Evolutionary conservation across 345 rosid species (phyloP).

Genomic region (Citrus reticulata): DNA sequence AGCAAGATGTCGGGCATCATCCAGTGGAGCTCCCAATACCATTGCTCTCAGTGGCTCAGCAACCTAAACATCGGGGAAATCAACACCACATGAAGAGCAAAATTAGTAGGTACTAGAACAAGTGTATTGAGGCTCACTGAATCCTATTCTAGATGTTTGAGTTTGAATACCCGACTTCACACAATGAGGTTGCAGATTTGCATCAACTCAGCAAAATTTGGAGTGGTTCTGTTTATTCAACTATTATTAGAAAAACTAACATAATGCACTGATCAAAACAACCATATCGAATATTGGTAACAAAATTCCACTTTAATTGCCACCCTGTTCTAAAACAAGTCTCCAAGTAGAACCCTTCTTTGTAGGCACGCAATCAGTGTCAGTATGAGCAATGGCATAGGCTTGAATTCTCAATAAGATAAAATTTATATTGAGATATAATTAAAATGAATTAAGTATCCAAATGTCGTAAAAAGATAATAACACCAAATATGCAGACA

Average conservation of each 20-base stretch:
- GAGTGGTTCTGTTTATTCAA: background rate
- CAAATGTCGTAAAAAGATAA: background rate
- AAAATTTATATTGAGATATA: background rate
- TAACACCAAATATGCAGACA: background rate
- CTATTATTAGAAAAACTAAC: background rate
- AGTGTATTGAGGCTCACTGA: background rate
- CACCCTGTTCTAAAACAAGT: background rate
- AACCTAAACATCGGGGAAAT: conserved; percentile 46
- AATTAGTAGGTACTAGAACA: background rate
- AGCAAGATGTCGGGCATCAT: conserved; percentile 96
- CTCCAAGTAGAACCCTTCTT: background rate
- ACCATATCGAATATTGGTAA: background rate
- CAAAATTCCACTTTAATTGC: background rate
- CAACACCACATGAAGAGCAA: conserved; percentile 14
- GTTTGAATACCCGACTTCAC: background rate
- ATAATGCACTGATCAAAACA: background rate
- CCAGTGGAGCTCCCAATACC: conserved; percentile 93
- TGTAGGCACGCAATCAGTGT: background rate
- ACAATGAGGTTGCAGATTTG: background rate
- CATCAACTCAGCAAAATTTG: background rate
- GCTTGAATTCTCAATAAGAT: background rate
- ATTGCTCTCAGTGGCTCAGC: conserved; percentile 94
- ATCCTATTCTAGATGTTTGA: background rate
- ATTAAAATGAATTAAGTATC: background rate
- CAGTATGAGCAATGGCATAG: background rate